A percentile compares a stretch with the other conserved stretches of the same genome.
phyloP scores from a whole-genome alignment of 768 basidiomycete species.

The Suillus subaureus region DNA sequence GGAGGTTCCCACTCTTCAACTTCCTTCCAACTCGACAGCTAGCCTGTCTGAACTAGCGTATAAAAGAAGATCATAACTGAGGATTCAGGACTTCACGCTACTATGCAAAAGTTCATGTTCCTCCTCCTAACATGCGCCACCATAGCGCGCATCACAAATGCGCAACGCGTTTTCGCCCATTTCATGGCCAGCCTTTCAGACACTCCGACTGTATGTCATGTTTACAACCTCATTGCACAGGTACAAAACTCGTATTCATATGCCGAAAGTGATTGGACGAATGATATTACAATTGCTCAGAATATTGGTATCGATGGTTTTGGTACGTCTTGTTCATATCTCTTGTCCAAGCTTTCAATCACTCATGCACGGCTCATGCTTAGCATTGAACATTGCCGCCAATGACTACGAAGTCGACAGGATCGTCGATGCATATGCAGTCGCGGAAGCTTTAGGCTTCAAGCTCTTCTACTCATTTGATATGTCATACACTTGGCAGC shows the following conservation, averaged over 20 bases:
- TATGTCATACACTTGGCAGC: conserved; percentile 31
- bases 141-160: background rate
- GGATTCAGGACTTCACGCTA: background rate
- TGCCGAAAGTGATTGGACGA: conserved; percentile 15
- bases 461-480: conserved; percentile 39
- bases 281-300: conserved; percentile 26
- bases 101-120: background rate
- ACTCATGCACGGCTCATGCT: background rate
- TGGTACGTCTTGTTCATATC: conserved; percentile 15
- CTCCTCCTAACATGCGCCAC: background rate
- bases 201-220: background rate
- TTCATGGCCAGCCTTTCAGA: conserved; percentile 9
- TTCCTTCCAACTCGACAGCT: background rate
- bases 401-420: conserved; percentile 28
- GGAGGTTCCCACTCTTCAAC: background rate
- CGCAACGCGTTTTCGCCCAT: conserved; percentile 14
- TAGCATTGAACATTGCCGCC: conserved; percentile 29
- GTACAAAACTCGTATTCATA: conserved; percentile 28
- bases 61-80: background rate
- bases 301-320: conserved; percentile 18
- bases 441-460: conserved; percentile 33
- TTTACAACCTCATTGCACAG: conserved; percentile 5
- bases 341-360: background rate
- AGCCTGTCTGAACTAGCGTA: background rate
- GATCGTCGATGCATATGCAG: conserved; percentile 37